phyloP scores from a whole-genome alignment of 1,139 yeast genomes.

The Diutina catenulata region DNA sequence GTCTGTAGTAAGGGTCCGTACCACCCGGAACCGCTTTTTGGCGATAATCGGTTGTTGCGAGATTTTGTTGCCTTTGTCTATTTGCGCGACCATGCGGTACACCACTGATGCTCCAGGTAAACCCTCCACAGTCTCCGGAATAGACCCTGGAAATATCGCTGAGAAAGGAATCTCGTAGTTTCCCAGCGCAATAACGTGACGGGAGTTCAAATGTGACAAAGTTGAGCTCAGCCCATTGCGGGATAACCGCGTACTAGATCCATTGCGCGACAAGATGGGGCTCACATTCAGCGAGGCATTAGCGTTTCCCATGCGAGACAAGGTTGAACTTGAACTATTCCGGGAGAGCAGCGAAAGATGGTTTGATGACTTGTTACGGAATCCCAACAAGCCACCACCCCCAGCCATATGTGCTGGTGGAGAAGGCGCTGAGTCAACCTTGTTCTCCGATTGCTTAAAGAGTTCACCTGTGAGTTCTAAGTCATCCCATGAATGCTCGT shows the following conservation, averaged over 20 bases:
- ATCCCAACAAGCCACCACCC: no score
- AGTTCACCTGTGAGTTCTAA: conserved; percentile 32
- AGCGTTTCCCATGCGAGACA: conserved; percentile 10
- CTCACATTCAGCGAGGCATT: no score
- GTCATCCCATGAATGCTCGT: conserved; percentile 69
- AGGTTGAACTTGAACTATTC: conserved; percentile 6
- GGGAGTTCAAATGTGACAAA: conserved; percentile 9
- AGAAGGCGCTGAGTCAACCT: conserved; percentile 4
- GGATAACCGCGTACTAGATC: conserved; percentile 5
- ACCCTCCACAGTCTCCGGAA: conserved; percentile 87
- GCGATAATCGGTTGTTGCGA: conserved; percentile 39
- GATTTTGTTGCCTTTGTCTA: conserved; percentile 69
- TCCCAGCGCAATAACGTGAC: conserved; percentile 45
- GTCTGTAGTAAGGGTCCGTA: conserved; percentile 85
- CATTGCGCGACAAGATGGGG: no score
- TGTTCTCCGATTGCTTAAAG: conserved; percentile 20
- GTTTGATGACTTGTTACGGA: conserved; percentile 19
- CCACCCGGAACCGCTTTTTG: conserved; percentile 65
- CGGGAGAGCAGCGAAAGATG: conserved; percentile 11
- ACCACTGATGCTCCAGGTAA: conserved; percentile 74
- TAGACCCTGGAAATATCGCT: conserved; percentile 71
- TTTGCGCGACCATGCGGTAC: conserved; percentile 65
- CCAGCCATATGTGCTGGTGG: conserved; percentile 17
- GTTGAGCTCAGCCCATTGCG: conserved; percentile 6
- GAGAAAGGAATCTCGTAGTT: conserved; percentile 89